Conservation (phyloP, 257 asterid genomes). For the Fraxinus excelsior region DNA sequence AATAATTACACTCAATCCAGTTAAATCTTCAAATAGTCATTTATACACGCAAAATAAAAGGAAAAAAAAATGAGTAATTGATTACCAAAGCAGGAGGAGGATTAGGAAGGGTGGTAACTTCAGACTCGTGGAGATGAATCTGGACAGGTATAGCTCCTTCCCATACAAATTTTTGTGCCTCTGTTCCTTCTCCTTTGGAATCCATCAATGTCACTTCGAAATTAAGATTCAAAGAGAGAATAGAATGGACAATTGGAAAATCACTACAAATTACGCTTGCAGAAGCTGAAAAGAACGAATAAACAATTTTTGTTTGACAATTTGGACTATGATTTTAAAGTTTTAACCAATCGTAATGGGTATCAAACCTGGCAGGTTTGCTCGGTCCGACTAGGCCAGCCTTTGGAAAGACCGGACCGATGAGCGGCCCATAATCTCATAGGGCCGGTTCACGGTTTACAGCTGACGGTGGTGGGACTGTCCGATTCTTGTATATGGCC, state of each 20-base stretch:
- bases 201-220: slow-evolving; percentile 27
- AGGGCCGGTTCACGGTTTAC: too few relatives aligned
- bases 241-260: neutral
- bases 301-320: neutral
- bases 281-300: neutral
- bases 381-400: too few relatives aligned
- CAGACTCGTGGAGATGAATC: slow-evolving; percentile 94
- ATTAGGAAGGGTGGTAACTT: slow-evolving; percentile 91
- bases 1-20: neutral
- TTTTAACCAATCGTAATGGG: too few relatives aligned
- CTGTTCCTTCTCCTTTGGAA: slow-evolving; percentile 48
- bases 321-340: too few relatives aligned
- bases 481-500: too few relatives aligned
- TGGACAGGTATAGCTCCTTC: slow-evolving; percentile 94
- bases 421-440: too few relatives aligned
- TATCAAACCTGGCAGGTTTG: too few relatives aligned
- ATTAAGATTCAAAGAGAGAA: neutral
- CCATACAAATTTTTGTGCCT: slow-evolving; percentile 83
- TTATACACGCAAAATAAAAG: neutral
- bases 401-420: too few relatives aligned
- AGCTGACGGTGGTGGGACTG: too few relatives aligned
- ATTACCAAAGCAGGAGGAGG: slow-evolving; percentile 89
- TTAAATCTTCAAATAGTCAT: slow-evolving; percentile 1
- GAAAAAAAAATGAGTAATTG: too few relatives aligned
- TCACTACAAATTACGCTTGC: neutral